A percentile compares a stretch with the other conserved stretches of the same genome.
phyloP scores from a whole-genome alignment of 2,329 filamentous ascomycete species.

The Clarireedia homoeocarpa region DNA sequence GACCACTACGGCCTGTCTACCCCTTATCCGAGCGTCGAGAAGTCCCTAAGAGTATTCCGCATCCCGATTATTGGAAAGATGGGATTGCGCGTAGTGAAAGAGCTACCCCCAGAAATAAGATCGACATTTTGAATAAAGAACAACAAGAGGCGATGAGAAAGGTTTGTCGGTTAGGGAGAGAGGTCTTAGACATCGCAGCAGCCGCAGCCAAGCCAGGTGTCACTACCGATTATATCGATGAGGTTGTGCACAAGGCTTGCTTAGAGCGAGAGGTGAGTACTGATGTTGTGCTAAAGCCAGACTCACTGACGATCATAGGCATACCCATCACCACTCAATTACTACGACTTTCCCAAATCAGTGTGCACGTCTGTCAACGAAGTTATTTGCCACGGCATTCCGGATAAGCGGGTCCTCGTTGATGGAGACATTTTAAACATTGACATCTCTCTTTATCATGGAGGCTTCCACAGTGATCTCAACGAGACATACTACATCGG shows the following conservation, averaged over 20 bases:
- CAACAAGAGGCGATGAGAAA: constrained; percentile 84
- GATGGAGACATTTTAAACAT: constrained; percentile 98
- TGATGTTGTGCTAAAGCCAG: neutral
- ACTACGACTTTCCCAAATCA: constrained; percentile 94
- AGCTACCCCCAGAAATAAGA: constrained; percentile 62
- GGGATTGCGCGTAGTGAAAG: constrained; percentile 62
- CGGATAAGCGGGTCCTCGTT: constrained; percentile 75
- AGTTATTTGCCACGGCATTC: constrained; percentile 97
- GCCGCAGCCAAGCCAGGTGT: constrained; percentile 80
- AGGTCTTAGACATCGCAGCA: constrained; percentile 88
- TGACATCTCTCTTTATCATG: constrained; percentile 89
- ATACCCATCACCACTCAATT: constrained; percentile 92
- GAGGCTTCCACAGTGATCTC: constrained; percentile 89
- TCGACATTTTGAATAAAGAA: constrained; percentile 72
- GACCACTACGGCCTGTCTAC: constrained; percentile 77
- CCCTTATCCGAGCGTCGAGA: constrained; percentile 65
- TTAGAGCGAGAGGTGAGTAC: constrained; percentile 76
- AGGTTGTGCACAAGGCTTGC: constrained; percentile 90
- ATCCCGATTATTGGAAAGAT: constrained; percentile 82
- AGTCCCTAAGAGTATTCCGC: constrained; percentile 71
- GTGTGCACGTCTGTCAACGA: constrained; percentile 96
- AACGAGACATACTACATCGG: constrained; percentile 99
- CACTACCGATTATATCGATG: constrained; percentile 91
- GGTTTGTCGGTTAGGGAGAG: constrained; percentile 77
- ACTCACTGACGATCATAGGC: constrained; percentile 46